A percentile compares a stretch with the other conserved stretches of the same genome.
These are phyloP conservation scores for Musa schizocarpa DNA, from an alignment of 176 grass and related monocot species.

Conservation along the genomic window DNA sequence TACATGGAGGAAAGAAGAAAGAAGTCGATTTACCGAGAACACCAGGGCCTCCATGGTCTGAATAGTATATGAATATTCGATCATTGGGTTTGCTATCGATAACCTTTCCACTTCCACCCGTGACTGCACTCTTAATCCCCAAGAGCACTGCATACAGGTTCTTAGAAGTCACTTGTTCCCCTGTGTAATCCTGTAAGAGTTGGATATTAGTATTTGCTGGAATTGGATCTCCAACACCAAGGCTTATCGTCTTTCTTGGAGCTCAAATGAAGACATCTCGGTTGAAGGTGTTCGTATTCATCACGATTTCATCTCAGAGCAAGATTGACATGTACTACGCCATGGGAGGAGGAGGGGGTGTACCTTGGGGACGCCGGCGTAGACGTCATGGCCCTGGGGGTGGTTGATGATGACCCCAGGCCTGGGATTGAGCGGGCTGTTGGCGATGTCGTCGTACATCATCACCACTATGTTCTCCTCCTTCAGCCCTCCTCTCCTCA, in stretches of 20 bases:
- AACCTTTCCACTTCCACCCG: constrained; percentile 91
- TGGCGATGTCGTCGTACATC: constrained; percentile 83
- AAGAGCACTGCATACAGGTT: constrained; percentile 75
- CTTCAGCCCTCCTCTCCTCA: constrained; percentile 61
- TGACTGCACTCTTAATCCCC: constrained; percentile 57
- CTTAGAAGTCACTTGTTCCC: constrained; percentile 48
- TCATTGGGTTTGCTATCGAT: constrained; percentile 73
- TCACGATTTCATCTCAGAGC: no score
- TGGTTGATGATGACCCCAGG: constrained; percentile 80
- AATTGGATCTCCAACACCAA: no score
- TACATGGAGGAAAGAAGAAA: not conserved
- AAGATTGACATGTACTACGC: no score
- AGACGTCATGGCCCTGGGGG: constrained; percentile 72
- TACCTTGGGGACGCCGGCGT: constrained; percentile 87
- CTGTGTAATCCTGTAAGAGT: constrained; percentile 54
- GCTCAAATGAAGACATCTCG: no score
- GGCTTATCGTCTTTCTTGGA: no score
- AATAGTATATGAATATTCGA: constrained; percentile 93
- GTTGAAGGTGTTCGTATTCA: no score
- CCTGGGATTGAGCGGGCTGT: constrained; percentile 55
- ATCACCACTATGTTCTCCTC: constrained; percentile 97
- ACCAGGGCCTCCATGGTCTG: constrained; percentile 89
- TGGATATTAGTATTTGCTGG: no score
- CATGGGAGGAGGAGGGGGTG: not conserved
- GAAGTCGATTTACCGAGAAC: constrained; percentile 53